These are phyloP conservation scores for Hortaea werneckii DNA, from an alignment of 2,329 filamentous ascomycete species.

Conservation along the genomic window DNA sequence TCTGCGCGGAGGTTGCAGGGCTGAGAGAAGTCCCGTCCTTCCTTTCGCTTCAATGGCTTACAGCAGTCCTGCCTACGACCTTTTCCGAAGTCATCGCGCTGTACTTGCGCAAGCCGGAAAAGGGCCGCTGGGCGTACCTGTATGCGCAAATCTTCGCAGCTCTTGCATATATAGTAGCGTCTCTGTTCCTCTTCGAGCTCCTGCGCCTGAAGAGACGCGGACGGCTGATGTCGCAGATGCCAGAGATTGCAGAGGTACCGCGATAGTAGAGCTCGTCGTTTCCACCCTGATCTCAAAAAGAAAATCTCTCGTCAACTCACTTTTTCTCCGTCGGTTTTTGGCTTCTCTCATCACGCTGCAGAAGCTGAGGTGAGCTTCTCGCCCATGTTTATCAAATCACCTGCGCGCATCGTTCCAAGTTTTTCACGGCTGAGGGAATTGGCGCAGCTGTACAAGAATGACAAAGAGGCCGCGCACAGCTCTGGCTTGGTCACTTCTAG, in stretches of 20 bases:
- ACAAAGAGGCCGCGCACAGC: too few species aligned
- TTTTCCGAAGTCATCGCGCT: slow-evolving; percentile 32
- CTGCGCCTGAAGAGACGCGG: slow-evolving; percentile 8
- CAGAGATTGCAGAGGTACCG: neutral
- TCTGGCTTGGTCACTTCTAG: too few species aligned
- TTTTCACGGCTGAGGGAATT: too few species aligned
- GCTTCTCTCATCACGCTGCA: too few species aligned
- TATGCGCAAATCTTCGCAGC: slow-evolving; percentile 32
- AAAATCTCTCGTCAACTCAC: too few species aligned
- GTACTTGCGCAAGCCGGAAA: slow-evolving; percentile 18
- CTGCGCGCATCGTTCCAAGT: too few species aligned
- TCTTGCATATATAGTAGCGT: slow-evolving; percentile 26
- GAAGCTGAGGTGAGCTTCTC: too few species aligned
- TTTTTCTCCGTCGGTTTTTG: too few species aligned
- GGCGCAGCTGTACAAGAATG: too few species aligned
- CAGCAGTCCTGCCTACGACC: slow-evolving; percentile 27
- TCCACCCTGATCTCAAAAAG: too few species aligned
- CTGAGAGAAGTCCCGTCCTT: slow-evolving; percentile 31
- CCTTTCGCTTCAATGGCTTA: slow-evolving; percentile 30
- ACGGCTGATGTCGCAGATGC: slow-evolving; percentile 2
- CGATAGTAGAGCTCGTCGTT: neutral
- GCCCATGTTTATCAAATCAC: too few species aligned
- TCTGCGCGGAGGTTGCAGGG: slow-evolving; percentile 33
- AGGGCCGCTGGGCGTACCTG: slow-evolving; percentile 21
- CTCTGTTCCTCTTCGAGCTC: slow-evolving; percentile 23